phyloP scores from a whole-genome alignment of 2,329 filamentous ascomycete genomes.

The Kalmusia sp. region DNA sequence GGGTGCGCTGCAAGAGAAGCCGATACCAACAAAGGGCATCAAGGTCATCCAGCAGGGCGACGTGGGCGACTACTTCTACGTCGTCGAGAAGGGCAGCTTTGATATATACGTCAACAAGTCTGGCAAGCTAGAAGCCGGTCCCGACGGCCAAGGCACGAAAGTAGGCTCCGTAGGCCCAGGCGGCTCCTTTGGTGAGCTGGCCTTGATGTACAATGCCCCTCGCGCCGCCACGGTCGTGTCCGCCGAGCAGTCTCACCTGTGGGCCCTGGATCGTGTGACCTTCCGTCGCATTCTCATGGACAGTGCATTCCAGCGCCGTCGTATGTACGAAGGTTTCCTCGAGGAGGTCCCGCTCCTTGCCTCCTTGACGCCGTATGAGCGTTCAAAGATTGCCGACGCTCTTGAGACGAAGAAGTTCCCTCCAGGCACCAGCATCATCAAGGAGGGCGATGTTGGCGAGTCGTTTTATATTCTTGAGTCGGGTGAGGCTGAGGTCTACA shows the following conservation, averaged over 20 bases:
- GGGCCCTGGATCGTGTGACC: slow-evolving; percentile 93
- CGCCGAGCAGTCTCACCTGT: slow-evolving; percentile 81
- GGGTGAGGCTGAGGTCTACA: slow-evolving; percentile 87
- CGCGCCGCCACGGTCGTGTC: slow-evolving; percentile 93
- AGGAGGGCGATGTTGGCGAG: slow-evolving; percentile 88
- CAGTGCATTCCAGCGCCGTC: slow-evolving; percentile 91
- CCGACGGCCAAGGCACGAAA: slow-evolving; percentile 81
- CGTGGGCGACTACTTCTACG: slow-evolving; percentile 96
- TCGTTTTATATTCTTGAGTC: slow-evolving; percentile 90
- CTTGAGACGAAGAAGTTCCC: slow-evolving; percentile 89
- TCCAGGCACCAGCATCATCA: slow-evolving; percentile 82
- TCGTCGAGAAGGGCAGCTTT: slow-evolving; percentile 89
- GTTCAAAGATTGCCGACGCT: slow-evolving; percentile 96
- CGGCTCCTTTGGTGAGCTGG: slow-evolving; percentile 94
- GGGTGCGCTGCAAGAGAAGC: slow-evolving; percentile 90
- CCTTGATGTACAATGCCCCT: slow-evolving; percentile 98
- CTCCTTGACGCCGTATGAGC: slow-evolving; percentile 87
- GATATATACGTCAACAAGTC: slow-evolving; percentile 86
- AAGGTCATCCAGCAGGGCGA: slow-evolving; percentile 96
- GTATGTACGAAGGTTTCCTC: slow-evolving; percentile 97
- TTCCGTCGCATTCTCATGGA: slow-evolving; percentile 99
- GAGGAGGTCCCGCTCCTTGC: slow-evolving; percentile 89
- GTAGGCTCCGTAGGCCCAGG: slow-evolving; percentile 85
- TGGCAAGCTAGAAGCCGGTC: slow-evolving; percentile 79
- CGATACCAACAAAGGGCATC: slow-evolving; percentile 87